Evolutionary conservation across 331 rosid genomes (phyloP).

Genomic region (Acacia pycnantha): DNA sequence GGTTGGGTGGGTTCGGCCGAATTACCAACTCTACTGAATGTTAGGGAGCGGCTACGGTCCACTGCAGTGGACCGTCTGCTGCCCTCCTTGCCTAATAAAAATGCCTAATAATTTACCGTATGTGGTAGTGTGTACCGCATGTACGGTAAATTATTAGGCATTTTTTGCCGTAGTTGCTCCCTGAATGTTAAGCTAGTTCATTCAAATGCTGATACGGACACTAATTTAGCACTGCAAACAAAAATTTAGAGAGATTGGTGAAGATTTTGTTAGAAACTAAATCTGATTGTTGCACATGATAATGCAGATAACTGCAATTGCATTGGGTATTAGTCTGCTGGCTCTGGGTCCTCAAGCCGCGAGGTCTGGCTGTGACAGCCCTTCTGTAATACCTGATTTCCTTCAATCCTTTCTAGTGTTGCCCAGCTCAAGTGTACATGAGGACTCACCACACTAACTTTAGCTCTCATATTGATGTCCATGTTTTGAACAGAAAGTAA

Average conservation of each 20-base stretch:
- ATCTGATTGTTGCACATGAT: neutral
- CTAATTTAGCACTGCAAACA: neutral
- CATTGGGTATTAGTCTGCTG: neutral
- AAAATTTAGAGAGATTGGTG: neutral
- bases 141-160: too few species aligned
- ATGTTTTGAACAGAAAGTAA: neutral
- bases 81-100: too few species aligned
- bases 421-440: neutral
- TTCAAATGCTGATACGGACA: neutral
- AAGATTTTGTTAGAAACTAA: neutral
- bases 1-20: too few species aligned
- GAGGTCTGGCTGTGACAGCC: neutral
- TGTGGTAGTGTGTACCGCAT: too few species aligned
- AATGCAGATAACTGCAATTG: conserved; percentile 18
- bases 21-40: too few species aligned
- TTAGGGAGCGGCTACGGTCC: too few species aligned
- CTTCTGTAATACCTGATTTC: conserved; percentile 11
- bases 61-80: too few species aligned
- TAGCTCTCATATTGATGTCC: neutral
- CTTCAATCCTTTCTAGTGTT: conserved; percentile 22
- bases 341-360: neutral
- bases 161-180: too few species aligned
- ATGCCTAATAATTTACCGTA: too few species aligned
- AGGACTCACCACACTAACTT: neutral
- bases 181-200: too few species aligned